A percentile compares a stretch with the other conserved stretches of the same genome.
Conservation (phyloP, 352 stramenopile species). For the Pythium coloratum region DNA sequence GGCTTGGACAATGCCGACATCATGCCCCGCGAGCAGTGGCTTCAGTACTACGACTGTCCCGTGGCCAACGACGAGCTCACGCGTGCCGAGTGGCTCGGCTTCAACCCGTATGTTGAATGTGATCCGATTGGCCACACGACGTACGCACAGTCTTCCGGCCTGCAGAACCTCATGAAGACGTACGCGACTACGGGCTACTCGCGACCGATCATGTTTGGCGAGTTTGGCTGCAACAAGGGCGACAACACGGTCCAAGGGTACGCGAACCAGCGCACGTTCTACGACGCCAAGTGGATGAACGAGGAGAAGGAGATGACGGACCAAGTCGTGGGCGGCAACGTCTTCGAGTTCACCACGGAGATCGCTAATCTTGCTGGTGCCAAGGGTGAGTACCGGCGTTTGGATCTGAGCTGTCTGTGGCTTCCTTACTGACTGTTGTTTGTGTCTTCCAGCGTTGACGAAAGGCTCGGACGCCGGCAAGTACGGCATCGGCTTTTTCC, state of each 20-base stretch:
- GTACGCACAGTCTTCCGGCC: constrained; percentile 42
- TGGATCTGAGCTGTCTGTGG: too few relatives aligned
- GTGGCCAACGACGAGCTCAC: constrained; percentile 42
- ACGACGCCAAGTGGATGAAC: constrained; percentile 56
- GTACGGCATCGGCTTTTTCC: constrained; percentile 51
- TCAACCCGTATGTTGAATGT: constrained; percentile 63
- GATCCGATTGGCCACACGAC: constrained; percentile 39
- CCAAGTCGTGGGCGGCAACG: constrained; percentile 40
- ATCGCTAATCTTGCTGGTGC: constrained; percentile 36
- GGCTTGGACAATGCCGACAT: constrained; percentile 52
- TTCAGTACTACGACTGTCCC: constrained; percentile 53
- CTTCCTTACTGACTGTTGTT: too few relatives aligned
- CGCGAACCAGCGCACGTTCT: constrained; percentile 50
- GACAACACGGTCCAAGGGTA: constrained; percentile 52
- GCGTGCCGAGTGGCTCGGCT: constrained; percentile 48
- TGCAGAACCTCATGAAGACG: constrained; percentile 47
- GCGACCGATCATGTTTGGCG: constrained; percentile 55
- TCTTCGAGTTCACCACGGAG: constrained; percentile 44
- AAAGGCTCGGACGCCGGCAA: constrained; percentile 16
- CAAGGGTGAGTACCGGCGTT: background rate
- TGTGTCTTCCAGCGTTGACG: background rate
- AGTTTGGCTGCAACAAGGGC: constrained; percentile 55
- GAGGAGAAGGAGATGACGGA: constrained; percentile 40
- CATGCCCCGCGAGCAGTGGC: constrained; percentile 32
- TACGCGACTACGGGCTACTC: constrained; percentile 41